phyloP scores from a whole-genome alignment of 1,284 basidiomycete genomes.

The Pterula multifida region DNA sequence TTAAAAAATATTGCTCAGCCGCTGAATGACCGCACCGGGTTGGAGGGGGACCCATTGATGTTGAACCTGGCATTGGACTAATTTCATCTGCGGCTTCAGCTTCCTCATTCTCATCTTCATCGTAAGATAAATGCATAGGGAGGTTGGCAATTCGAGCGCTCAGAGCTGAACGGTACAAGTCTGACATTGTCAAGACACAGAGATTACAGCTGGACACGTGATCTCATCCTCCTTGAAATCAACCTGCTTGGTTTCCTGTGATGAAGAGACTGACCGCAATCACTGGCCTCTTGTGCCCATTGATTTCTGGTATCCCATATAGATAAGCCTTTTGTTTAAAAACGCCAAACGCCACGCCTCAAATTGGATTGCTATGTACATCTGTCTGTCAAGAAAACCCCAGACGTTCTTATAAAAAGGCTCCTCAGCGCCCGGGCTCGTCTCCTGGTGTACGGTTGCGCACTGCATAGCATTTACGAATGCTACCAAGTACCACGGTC shows the following conservation, averaged over 20 bases:
- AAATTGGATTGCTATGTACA: too few relatives aligned
- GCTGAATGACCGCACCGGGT: constrained; percentile 29
- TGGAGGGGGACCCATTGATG: constrained; percentile 46
- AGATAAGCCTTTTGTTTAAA: too few relatives aligned
- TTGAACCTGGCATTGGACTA: constrained; percentile 42
- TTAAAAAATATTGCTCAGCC: constrained; percentile 2
- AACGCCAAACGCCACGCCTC: too few relatives aligned
- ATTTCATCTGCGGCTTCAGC: constrained; percentile 52
- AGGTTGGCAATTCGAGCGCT: constrained; percentile 56
- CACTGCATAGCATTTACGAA: too few relatives aligned
- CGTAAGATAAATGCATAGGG: constrained; percentile 34
- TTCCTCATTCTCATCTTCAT: constrained; percentile 40
- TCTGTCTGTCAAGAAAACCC: too few relatives aligned
- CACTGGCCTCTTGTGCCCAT: too few relatives aligned
- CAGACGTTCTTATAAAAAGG: too few relatives aligned
- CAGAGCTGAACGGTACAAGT: constrained; percentile 58
- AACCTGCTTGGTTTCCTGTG: not conserved
- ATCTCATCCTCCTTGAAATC: not conserved
- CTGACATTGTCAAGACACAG: constrained; percentile 35
- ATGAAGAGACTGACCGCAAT: too few relatives aligned
- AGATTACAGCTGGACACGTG: not conserved
- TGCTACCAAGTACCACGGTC: too few relatives aligned
- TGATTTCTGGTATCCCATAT: too few relatives aligned
- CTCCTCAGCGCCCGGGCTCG: too few relatives aligned
- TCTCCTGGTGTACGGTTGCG: too few relatives aligned